phyloP scores from a whole-genome alignment of 257 asterid species.

The Salvia rosmarinus region DNA sequence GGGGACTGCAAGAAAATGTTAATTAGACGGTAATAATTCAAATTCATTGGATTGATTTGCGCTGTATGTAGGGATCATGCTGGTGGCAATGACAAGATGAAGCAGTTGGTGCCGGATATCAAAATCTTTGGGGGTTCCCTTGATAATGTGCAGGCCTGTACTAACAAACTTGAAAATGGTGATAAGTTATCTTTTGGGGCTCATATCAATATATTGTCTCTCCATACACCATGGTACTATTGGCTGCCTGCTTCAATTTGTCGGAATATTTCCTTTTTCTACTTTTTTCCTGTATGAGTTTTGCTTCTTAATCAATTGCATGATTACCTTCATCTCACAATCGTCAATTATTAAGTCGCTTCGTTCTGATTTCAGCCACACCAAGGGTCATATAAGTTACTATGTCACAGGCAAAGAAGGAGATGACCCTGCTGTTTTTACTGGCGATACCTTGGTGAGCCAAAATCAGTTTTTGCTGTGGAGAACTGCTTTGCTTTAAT shows the following conservation, averaged over 20 bases:
- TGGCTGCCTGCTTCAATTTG: background rate
- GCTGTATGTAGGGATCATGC: slow-evolving; percentile 86
- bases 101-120: slow-evolving; percentile 72
- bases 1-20: too few relatives aligned
- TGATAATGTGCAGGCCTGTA: slow-evolving; percentile 84
- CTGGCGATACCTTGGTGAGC: slow-evolving; percentile 96
- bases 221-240: slow-evolving; percentile 81
- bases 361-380: slow-evolving; percentile 66
- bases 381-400: slow-evolving; percentile 93
- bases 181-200: slow-evolving; percentile 72
- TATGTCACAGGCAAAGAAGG: slow-evolving; percentile 80
- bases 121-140: slow-evolving; percentile 81
- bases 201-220: slow-evolving; percentile 63
- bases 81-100: slow-evolving; percentile 92
- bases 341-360: background rate
- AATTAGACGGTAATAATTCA: background rate
- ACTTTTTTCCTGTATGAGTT: too few relatives aligned
- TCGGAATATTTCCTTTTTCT: too few relatives aligned
- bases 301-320: too few relatives aligned
- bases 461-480: slow-evolving; percentile 22
- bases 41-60: slow-evolving; percentile 9
- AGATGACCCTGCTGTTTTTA: slow-evolving; percentile 86
- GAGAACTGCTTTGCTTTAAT: background rate
- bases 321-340: background rate
- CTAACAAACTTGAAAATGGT: slow-evolving; percentile 81